phyloP scores from a whole-genome alignment of 2,329 filamentous ascomycete species.

The Metarhizium album region DNA sequence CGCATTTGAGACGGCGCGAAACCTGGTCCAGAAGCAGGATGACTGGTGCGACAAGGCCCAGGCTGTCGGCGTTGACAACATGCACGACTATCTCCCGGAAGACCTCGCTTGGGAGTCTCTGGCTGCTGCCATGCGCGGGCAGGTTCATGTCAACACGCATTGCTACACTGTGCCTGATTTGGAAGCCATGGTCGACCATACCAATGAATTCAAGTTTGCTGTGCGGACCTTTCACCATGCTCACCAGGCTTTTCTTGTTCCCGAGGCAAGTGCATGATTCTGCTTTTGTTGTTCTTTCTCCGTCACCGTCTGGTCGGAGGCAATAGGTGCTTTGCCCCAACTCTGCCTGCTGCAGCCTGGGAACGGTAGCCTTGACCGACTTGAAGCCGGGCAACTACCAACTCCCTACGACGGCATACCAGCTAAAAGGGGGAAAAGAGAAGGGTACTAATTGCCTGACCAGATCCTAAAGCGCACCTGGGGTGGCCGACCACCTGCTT shows the following conservation, averaged over 20 bases:
- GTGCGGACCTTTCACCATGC: slow-evolving; percentile 61
- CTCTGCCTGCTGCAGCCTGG: neutral
- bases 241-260: slow-evolving; percentile 54
- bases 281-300: fast-evolving
- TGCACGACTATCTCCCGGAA: slow-evolving; percentile 49
- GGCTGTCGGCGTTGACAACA: slow-evolving; percentile 34
- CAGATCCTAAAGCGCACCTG: slow-evolving; percentile 46
- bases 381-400: too few relatives aligned
- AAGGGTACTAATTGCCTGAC: slow-evolving; percentile 1
- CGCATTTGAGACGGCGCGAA: slow-evolving; percentile 52
- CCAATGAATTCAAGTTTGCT: slow-evolving; percentile 60
- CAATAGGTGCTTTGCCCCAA: too few relatives aligned
- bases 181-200: slow-evolving; percentile 59
- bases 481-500: slow-evolving; percentile 42
- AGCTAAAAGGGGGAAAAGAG: neutral
- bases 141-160: slow-evolving; percentile 60
- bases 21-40: slow-evolving; percentile 48
- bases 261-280: slow-evolving; percentile 35
- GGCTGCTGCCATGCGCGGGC: slow-evolving; percentile 51
- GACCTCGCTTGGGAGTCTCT: slow-evolving; percentile 54
- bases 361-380: too few relatives aligned
- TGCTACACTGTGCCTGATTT: slow-evolving; percentile 62
- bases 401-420: too few relatives aligned
- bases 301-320: neutral
- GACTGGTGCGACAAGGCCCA: slow-evolving; percentile 56